Conservation (phyloP, 495 filamentous ascomycete species). For the Articulospora tetracladia region DNA sequence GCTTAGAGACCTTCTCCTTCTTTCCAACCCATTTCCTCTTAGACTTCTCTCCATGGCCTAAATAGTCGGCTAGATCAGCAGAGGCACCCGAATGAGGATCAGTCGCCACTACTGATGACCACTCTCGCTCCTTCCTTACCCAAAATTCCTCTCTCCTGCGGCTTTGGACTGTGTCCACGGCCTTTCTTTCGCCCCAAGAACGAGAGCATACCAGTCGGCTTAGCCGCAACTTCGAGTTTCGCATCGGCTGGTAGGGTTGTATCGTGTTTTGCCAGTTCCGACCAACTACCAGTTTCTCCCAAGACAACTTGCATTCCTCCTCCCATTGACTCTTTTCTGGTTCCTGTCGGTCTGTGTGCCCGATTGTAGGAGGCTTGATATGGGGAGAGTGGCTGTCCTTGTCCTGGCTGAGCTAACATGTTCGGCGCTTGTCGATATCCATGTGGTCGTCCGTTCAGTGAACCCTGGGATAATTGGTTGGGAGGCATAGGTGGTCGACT, state of each 20-base stretch:
- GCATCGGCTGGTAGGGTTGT: slow-evolving; percentile 70
- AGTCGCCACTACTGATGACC: slow-evolving; percentile 44
- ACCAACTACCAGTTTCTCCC: slow-evolving; percentile 85
- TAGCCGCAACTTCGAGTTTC: slow-evolving; percentile 41
- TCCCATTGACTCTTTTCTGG: slow-evolving; percentile 67
- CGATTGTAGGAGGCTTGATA: slow-evolving; percentile 43
- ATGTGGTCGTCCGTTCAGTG: slow-evolving; percentile 19
- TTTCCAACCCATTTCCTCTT: background rate
- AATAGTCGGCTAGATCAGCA: background rate
- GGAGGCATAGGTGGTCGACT: slow-evolving; percentile 19
- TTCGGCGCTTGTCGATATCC: slow-evolving; percentile 15
- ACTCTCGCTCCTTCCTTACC: slow-evolving; percentile 93
- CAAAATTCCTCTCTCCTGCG: slow-evolving; percentile 86
- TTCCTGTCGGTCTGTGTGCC: slow-evolving; percentile 35
- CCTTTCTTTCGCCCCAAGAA: slow-evolving; percentile 88
- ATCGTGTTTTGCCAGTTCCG: slow-evolving; percentile 78
- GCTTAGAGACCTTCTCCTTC: background rate
- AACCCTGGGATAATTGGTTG: slow-evolving; percentile 25
- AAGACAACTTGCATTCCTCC: slow-evolving; percentile 90
- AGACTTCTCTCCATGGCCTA: background rate
- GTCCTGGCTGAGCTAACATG: slow-evolving; percentile 27
- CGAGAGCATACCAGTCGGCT: slow-evolving; percentile 67
- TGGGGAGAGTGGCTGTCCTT: slow-evolving; percentile 34
- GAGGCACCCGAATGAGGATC: background rate
- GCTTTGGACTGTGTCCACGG: slow-evolving; percentile 86